phyloP scores from a whole-genome alignment of 2,329 filamentous ascomycete genomes.

The Monosporascus sp. region DNA sequence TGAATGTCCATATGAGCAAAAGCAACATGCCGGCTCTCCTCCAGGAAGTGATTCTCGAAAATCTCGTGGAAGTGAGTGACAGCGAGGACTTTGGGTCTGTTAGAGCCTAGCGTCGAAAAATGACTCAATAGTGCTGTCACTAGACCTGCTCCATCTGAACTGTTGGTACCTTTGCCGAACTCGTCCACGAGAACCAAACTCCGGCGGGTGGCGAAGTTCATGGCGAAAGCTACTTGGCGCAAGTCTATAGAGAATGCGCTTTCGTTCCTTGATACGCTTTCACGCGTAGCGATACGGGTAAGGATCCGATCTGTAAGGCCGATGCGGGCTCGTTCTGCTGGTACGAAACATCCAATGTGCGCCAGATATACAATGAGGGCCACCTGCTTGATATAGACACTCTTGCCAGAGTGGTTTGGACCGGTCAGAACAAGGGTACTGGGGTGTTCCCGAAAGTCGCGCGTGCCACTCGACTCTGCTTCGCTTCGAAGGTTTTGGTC shows the following conservation, averaged over 20 bases:
- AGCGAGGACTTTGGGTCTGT: constrained; percentile 52
- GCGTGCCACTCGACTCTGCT: constrained; percentile 3
- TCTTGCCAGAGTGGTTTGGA: constrained; percentile 95
- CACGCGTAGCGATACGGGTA: constrained; percentile 73
- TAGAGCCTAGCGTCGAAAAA: constrained; percentile 40
- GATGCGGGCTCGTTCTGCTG: constrained; percentile 68
- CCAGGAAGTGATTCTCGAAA: constrained; percentile 59
- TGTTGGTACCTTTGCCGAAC: constrained; percentile 65
- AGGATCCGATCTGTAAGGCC: constrained; percentile 91
- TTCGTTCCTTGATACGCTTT: constrained; percentile 53
- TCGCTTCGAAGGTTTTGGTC: constrained; percentile 8
- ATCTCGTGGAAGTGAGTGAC: constrained; percentile 68
- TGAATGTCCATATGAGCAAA: constrained; percentile 70
- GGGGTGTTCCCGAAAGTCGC: constrained; percentile 32
- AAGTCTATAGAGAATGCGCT: constrained; percentile 72
- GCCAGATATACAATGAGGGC: constrained; percentile 89
- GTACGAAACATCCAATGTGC: constrained; percentile 89
- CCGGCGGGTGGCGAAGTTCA: constrained; percentile 66
- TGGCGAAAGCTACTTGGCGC: constrained; percentile 74
- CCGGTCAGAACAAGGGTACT: constrained; percentile 81
- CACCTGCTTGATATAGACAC: constrained; percentile 88
- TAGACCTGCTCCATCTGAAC: constrained; percentile 53
- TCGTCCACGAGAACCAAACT: constrained; percentile 91
- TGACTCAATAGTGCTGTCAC: constrained; percentile 53
- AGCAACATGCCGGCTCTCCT: constrained; percentile 41